Percentiles rank a stretch among this genome's conserved stretches.
phyloP scores from a whole-genome alignment of 108 stramenopile species.

The Epithemia pelagica region DNA sequence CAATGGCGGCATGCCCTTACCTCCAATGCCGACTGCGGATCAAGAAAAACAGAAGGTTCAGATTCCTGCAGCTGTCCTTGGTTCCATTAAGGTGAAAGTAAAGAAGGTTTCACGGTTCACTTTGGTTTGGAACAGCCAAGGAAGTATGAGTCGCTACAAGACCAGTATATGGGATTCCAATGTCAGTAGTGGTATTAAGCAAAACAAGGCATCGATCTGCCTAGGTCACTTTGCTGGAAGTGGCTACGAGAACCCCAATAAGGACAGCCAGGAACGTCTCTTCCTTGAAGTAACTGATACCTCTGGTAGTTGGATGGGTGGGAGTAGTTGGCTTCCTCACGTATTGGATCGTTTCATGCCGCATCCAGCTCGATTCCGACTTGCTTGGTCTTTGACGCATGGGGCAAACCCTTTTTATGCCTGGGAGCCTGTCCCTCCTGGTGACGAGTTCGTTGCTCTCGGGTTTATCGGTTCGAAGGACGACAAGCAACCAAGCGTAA shows the following conservation, averaged over 20 bases:
- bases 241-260: slow-evolving; percentile 84
- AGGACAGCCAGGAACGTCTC: slow-evolving; percentile 66
- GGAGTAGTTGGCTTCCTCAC: slow-evolving; percentile 88
- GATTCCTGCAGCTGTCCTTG: slow-evolving; percentile 87
- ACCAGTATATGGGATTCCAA: slow-evolving; percentile 91
- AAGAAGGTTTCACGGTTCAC: slow-evolving; percentile 79
- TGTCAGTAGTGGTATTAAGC: slow-evolving; percentile 56
- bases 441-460: slow-evolving; percentile 91
- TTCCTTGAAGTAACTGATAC: slow-evolving; percentile 92
- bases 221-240: slow-evolving; percentile 86
- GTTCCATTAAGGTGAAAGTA: slow-evolving; percentile 90
- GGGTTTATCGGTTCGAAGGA: slow-evolving; percentile 91
- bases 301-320: slow-evolving; percentile 83
- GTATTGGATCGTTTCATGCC: slow-evolving; percentile 90
- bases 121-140: slow-evolving; percentile 90
- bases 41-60: slow-evolving; percentile 49
- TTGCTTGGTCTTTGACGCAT: slow-evolving; percentile 92
- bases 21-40: slow-evolving; percentile 70
- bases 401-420: slow-evolving; percentile 91
- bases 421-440: slow-evolving; percentile 96
- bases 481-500: slow-evolving; percentile 84
- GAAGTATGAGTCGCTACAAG: slow-evolving; percentile 86
- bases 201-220: slow-evolving; percentile 83
- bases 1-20: slow-evolving; percentile 67
- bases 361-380: slow-evolving; percentile 88